Base-by-base conservation (phyloP, 2,329 filamentous ascomycete species). In the Microdochium bolleyi region DNA sequence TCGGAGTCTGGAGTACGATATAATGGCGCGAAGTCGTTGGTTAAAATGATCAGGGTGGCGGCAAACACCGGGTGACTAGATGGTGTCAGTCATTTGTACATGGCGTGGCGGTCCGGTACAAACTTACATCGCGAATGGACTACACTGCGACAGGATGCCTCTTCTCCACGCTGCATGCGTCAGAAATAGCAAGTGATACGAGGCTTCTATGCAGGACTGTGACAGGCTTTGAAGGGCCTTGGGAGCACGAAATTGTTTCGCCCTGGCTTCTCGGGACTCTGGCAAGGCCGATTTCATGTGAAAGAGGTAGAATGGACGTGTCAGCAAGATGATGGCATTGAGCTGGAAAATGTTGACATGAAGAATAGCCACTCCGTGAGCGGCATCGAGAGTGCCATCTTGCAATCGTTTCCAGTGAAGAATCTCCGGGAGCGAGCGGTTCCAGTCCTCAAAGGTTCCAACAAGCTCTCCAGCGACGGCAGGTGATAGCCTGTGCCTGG, bases 251-350 rank as follows among this genome's bases (percentile, higher is more conserved):
- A 65, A 60, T 52, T 57, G 54, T 57, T 62, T 64, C 46, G 60
- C 61, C 48, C 55, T 56, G 50, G 61, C 52, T 53, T 68, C 58
- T 51, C 62, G 51, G 49, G 64, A 59, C 53, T 70, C 62, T 55
- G 65, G 61, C 34, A 66, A 64, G 2, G 64, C 61, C 60, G 69
- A 67, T 52, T 72, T 80, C 41, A 84, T 70, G 13, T 83, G 71
- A 53, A 77, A 79, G 14, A 85, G 67, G 54, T 86, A 83, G 62
- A 87, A 86, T 0, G 84, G 83, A 25, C 84, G 73, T 1, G 80
- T 84, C 1, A 87, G 72, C 0, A 87, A 70, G 24, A 87, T 76
- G 44, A 85, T 75, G 0, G 81, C 80, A 61, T 87, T 82, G 52
- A 76, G 79, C 53, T 85, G 80, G 34, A 85, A 69, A 24, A 87